phyloP scores from a whole-genome alignment of 169 alveolate species.

The Plasmodium vivax region DNA sequence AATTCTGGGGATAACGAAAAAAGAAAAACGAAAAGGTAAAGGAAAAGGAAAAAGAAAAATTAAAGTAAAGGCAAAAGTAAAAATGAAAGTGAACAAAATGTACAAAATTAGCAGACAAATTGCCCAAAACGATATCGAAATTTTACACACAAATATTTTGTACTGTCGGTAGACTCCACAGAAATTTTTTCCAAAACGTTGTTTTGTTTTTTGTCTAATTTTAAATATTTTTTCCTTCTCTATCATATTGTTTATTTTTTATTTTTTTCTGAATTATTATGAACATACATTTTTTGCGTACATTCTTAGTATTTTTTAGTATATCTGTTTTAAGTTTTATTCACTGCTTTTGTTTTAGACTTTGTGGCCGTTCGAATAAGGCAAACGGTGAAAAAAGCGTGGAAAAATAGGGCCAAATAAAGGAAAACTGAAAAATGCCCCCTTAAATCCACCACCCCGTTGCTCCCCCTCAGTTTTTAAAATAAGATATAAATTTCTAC shows the following conservation, averaged over 20 bases:
- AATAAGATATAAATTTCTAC: conserved; percentile 36
- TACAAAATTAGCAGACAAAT: conserved; percentile 1
- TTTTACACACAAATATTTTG: conserved; percentile 23
- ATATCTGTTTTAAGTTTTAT: background rate
- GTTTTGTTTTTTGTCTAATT: conserved; percentile 1
- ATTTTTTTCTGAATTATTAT: background rate
- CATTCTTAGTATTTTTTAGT: background rate
- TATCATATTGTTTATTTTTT: background rate
- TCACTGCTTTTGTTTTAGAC: background rate
- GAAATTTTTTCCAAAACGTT: conserved; percentile 5
- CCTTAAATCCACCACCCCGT: background rate
- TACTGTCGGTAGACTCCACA: conserved; percentile 24
- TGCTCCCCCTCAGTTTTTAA: background rate
- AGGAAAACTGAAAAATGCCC: background rate
- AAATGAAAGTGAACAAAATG: background rate
- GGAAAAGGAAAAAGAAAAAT: background rate
- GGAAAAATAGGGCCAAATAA: background rate
- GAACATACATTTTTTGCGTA: conserved; percentile 11
- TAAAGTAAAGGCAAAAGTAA: background rate
- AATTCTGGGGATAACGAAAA: conserved; percentile 4
- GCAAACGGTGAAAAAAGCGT: background rate
- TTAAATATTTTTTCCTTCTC: conserved; percentile 9
- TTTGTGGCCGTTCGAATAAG: background rate
- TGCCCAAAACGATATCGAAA: background rate
- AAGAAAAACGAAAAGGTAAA: background rate